phyloP scores from a whole-genome alignment of 106 monocot genomes.

The Chionographis japonica region DNA sequence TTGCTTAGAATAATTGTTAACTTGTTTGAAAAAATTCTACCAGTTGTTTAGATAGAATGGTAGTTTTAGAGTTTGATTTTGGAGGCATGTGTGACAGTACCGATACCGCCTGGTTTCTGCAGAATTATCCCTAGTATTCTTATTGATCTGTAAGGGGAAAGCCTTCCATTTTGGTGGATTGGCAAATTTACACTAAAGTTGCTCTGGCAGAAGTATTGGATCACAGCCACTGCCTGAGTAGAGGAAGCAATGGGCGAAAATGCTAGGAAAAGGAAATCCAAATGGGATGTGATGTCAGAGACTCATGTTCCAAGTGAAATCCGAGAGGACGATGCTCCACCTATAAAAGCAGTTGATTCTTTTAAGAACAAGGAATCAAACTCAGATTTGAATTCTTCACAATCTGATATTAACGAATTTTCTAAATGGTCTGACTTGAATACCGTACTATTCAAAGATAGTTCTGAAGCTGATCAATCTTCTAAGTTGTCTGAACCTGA shows the following conservation, averaged over 20 bases:
- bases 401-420: slow-evolving; percentile 3
- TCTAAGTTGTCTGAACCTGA: neutral
- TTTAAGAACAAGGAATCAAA: neutral
- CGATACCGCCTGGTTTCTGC: too few species aligned
- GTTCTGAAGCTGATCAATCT: neutral
- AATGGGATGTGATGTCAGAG: slow-evolving; percentile 42
- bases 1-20: too few species aligned
- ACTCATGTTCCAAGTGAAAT: slow-evolving; percentile 5
- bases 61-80: too few species aligned
- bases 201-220: too few species aligned
- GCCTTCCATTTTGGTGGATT: too few species aligned
- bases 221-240: too few species aligned
- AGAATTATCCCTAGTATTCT: too few species aligned
- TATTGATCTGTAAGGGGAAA: too few species aligned
- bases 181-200: too few species aligned
- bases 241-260: slow-evolving; percentile 26
- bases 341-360: slow-evolving; percentile 11
- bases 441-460: neutral
- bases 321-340: slow-evolving; percentile 9
- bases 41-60: too few species aligned
- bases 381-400: slow-evolving; percentile 9
- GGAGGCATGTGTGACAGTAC: too few species aligned
- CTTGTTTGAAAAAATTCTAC: too few species aligned
- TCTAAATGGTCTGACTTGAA: neutral
- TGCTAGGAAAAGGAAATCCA: slow-evolving; percentile 31